A percentile compares a stretch with the other conserved stretches of the same genome.
Conservation (phyloP, 176 grass and related monocot species). For the Hordeum marinum region DNA sequence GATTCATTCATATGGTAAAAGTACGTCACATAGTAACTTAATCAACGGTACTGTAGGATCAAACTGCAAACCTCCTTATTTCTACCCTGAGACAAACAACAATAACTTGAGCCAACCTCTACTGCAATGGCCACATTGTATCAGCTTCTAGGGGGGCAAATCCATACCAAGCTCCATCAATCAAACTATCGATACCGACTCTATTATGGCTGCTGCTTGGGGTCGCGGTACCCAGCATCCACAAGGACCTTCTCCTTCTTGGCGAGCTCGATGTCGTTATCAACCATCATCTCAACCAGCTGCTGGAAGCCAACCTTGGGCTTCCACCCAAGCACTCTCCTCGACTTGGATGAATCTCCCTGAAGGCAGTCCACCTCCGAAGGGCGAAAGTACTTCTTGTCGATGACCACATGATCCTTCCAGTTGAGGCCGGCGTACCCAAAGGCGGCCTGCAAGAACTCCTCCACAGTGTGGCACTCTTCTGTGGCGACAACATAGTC, state of each 20-base stretch:
- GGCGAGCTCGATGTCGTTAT: conserved; percentile 81
- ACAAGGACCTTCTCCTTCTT: conserved; percentile 90
- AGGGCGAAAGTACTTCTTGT: conserved; percentile 89
- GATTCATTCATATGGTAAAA: conserved; percentile 13
- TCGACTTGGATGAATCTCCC: conserved; percentile 74
- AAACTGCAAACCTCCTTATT: conserved; percentile 39
- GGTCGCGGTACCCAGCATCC: conserved; percentile 75
- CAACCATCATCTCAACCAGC: conserved; percentile 93
- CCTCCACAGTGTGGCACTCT: conserved; percentile 75
- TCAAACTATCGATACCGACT: neutral
- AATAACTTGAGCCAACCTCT: conserved; percentile 21
- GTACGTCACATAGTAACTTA: neutral
- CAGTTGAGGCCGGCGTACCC: conserved; percentile 74
- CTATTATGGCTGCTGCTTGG: conserved; percentile 95
- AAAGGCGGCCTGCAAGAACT: conserved; percentile 80
- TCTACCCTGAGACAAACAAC: conserved; percentile 10
- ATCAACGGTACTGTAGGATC: conserved; percentile 20
- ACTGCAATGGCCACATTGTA: conserved; percentile 10
- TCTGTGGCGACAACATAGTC: conserved; percentile 93
- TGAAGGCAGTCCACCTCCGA: conserved; percentile 88
- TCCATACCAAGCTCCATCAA: neutral
- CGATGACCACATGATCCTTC: conserved; percentile 94
- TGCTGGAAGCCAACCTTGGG: conserved; percentile 87
- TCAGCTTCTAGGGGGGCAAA: conserved; percentile 15
- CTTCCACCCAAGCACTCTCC: conserved; percentile 76